Evolutionary conservation across 192 early-diverging fungal species (phyloP).

Genomic region (Geranomyces michiganensis): DNA sequence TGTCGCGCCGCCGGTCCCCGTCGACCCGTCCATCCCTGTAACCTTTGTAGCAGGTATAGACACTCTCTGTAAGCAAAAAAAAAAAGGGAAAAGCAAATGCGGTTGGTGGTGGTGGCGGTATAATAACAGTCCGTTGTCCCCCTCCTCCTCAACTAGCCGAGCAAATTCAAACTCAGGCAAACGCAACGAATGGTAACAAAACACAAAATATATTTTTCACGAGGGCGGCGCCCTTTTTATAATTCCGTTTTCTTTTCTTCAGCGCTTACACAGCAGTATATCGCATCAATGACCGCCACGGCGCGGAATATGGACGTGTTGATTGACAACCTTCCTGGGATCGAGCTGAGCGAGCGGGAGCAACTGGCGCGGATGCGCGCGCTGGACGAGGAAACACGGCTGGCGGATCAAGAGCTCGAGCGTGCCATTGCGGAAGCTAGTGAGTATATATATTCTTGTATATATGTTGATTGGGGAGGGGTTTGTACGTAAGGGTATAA

Average conservation of each 20-base stretch:
- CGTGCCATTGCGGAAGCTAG: conserved; percentile 15
- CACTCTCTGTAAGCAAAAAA: too few species aligned
- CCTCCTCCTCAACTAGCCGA: too few species aligned
- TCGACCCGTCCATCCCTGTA: conserved; percentile 18
- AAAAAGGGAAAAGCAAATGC: too few species aligned
- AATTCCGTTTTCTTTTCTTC: not conserved
- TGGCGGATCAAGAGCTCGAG: conserved; percentile 2
- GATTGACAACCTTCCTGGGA: conserved; percentile 16
- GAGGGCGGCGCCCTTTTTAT: too few species aligned
- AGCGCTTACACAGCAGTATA: conserved; percentile 1
- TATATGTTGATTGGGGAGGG: too few species aligned
- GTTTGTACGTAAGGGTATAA: too few species aligned
- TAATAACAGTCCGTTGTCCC: too few species aligned
- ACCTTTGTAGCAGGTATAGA: conserved; percentile 25
- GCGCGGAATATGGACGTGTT: not conserved
- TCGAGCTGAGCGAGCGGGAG: not conserved
- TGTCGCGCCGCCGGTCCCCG: conserved; percentile 1
- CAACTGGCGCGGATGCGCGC: conserved; percentile 10
- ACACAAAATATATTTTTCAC: too few species aligned
- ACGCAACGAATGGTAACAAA: too few species aligned
- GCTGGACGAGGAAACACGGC: conserved; percentile 7
- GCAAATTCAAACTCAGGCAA: not conserved
- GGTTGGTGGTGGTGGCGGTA: too few species aligned
- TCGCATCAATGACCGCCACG: not conserved
- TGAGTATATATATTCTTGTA: too few species aligned